Evolutionary conservation across 2,329 filamentous ascomycete genomes (phyloP).

Genomic region (Mollisiaceae sp.): DNA sequence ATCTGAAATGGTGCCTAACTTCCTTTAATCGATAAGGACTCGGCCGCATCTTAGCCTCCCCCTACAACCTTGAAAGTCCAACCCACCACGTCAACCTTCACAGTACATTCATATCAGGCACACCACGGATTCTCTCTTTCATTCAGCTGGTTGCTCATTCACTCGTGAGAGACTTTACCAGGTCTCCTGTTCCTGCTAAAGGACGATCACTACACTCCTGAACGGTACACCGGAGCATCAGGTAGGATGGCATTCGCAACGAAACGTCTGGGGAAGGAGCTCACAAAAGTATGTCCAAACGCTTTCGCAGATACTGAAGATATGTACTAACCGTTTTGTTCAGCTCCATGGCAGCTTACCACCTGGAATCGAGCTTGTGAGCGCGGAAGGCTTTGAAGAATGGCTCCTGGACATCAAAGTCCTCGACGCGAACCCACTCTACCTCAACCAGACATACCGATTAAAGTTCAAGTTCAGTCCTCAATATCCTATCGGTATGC

Average conservation of each 20-base stretch:
- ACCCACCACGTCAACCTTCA: background rate
- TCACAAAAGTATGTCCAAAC: constrained; percentile 54
- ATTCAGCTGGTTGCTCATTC: background rate
- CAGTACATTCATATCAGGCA: background rate
- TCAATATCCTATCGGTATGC: constrained; percentile 85
- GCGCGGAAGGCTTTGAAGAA: constrained; percentile 81
- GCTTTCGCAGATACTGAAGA: background rate
- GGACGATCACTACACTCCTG: background rate
- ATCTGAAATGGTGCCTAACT: background rate
- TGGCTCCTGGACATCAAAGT: constrained; percentile 94
- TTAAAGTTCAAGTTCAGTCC: constrained; percentile 85
- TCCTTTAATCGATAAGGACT: constrained; percentile 5
- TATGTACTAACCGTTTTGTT: background rate
- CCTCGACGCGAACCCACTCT: constrained; percentile 88
- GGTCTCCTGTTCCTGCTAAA: background rate
- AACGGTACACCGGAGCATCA: background rate
- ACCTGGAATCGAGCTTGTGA: constrained; percentile 77
- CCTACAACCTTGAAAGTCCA: background rate
- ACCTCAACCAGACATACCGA: constrained; percentile 78
- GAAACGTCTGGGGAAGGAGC: constrained; percentile 65
- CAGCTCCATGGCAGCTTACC: constrained; percentile 48
- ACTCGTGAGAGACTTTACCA: background rate
- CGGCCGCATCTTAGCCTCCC: constrained; percentile 2
- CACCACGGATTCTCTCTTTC: background rate
- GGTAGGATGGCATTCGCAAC: constrained; percentile 55